Percentiles rank a stretch among this genome's conserved stretches.
Evolutionary conservation across 2,329 filamentous ascomycete genomes (phyloP).

Genomic region (Aspergillus clavatus): DNA sequence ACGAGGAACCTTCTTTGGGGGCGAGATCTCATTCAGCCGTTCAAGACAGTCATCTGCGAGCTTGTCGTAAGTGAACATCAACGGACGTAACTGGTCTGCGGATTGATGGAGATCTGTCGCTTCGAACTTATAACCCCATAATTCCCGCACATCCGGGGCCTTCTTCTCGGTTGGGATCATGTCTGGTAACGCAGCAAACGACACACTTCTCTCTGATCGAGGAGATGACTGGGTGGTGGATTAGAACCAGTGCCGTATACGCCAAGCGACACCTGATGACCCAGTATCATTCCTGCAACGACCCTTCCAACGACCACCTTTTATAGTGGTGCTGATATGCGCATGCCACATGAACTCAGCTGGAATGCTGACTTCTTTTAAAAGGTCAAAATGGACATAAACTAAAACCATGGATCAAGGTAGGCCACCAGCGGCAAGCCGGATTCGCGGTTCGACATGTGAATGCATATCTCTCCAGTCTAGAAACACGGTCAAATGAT

Average conservation of each 20-base stretch:
- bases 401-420: constrained; percentile 10
- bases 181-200: neutral
- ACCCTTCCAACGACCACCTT: constrained; percentile 1
- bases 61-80: constrained; percentile 64
- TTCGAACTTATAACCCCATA: constrained; percentile 65
- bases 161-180: constrained; percentile 7
- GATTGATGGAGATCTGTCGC: constrained; percentile 63
- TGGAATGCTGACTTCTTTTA: constrained; percentile 1
- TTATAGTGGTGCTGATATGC: constrained; percentile 2
- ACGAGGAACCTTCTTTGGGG: constrained; percentile 28
- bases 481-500: neutral
- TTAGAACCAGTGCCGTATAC: too few species aligned
- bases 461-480: neutral
- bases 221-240: neutral
- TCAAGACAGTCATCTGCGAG: constrained; percentile 63
- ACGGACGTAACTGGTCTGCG: constrained; percentile 53
- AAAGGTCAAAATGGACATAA: constrained; percentile 4
- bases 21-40: constrained; percentile 58
- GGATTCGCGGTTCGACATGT: constrained; percentile 3
- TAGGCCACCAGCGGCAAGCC: constrained; percentile 4
- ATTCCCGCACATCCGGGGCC: constrained; percentile 19
- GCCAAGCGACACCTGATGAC: neutral
- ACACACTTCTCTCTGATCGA: neutral
- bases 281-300: neutral
- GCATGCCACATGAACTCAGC: neutral